Percentiles rank a stretch among this genome's conserved stretches.
phyloP scores from a whole-genome alignment of 1,139 yeast species.

The Hansenula sp. region DNA sequence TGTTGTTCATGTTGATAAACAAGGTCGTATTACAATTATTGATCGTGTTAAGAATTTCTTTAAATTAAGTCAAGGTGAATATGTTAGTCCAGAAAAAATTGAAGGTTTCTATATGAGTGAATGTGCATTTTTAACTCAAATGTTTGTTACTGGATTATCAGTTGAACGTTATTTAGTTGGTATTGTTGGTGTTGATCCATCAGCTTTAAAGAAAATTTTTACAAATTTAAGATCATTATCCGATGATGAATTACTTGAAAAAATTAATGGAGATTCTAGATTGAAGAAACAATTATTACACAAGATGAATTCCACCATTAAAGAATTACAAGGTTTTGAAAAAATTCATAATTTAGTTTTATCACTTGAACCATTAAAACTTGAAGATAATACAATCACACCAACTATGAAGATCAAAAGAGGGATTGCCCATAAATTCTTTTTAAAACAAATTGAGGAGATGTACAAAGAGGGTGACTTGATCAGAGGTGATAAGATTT shows the following conservation, averaged over 20 bases:
- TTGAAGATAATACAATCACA: slow-evolving; percentile 61
- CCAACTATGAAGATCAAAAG: slow-evolving; percentile 77
- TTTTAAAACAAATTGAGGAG: slow-evolving; percentile 39
- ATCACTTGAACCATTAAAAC: slow-evolving; percentile 61
- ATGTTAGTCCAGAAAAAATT: slow-evolving; percentile 74
- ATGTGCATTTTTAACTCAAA: slow-evolving; percentile 48
- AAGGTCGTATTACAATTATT: slow-evolving; percentile 56
- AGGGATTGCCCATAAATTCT: slow-evolving; percentile 49
- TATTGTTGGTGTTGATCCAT: slow-evolving; percentile 56
- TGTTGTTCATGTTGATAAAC: slow-evolving; percentile 50
- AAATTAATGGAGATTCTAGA: slow-evolving; percentile 21
- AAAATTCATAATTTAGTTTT: slow-evolving; percentile 56
- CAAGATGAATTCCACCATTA: slow-evolving; percentile 25
- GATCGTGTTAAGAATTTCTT: slow-evolving; percentile 81
- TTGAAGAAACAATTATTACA: slow-evolving; percentile 22
- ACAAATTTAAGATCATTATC: slow-evolving; percentile 7
- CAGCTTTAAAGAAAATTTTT: slow-evolving; percentile 23
- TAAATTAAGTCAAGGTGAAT: slow-evolving; percentile 79
- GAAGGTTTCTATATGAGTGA: slow-evolving; percentile 59
- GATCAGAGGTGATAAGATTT: background rate
- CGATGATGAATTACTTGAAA: slow-evolving; percentile 18
- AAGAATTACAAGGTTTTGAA: slow-evolving; percentile 47
- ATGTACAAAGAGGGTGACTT: slow-evolving; percentile 57
- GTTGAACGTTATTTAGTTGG: slow-evolving; percentile 57
- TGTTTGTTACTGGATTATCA: slow-evolving; percentile 70